Evolutionary conservation across 2,329 filamentous ascomycete species (phyloP).

Genomic region (Aspergillus fijiensis): DNA sequence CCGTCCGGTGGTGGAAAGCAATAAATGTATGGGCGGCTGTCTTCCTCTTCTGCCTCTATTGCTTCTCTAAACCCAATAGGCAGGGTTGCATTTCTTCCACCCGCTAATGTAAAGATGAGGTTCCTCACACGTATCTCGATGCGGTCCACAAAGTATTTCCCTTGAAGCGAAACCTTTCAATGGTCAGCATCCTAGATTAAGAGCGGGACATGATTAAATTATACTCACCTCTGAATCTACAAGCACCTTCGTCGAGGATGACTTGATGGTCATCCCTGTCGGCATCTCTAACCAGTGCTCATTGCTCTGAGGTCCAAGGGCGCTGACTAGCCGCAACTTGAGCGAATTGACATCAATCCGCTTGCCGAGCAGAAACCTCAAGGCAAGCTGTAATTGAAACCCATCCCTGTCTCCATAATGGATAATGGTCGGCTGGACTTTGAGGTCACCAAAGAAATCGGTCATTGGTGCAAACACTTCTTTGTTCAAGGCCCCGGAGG

Average conservation of each 20-base stretch:
- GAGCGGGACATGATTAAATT: constrained; percentile 7
- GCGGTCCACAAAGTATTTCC: constrained; percentile 72
- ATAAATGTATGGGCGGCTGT: constrained; percentile 63
- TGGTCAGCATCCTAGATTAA: constrained; percentile 3
- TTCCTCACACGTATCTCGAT: constrained; percentile 57
- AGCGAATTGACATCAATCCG: constrained; percentile 65
- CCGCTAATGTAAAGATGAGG: constrained; percentile 38
- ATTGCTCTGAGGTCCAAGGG: constrained; percentile 49
- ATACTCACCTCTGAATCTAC: constrained; percentile 50
- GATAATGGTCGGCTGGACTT: constrained; percentile 65
- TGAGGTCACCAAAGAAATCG: constrained; percentile 70
- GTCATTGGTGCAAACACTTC: constrained; percentile 68
- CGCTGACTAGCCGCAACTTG: constrained; percentile 62
- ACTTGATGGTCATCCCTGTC: constrained; percentile 50
- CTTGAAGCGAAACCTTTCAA: constrained; percentile 50
- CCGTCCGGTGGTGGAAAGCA: constrained; percentile 70
- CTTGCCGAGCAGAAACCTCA: constrained; percentile 72
- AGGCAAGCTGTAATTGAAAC: constrained; percentile 66
- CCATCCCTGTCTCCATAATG: constrained; percentile 73
- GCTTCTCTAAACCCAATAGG: constrained; percentile 38
- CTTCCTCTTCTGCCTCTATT: constrained; percentile 33
- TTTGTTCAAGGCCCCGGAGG: constrained; percentile 53
- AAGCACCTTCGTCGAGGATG: constrained; percentile 55
- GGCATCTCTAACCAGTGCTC: constrained; percentile 66
- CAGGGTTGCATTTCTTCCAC: constrained; percentile 29